Conservation (phyloP, 192 early-diverging fungal genomes). For the Haplosporangium gracile region DNA sequence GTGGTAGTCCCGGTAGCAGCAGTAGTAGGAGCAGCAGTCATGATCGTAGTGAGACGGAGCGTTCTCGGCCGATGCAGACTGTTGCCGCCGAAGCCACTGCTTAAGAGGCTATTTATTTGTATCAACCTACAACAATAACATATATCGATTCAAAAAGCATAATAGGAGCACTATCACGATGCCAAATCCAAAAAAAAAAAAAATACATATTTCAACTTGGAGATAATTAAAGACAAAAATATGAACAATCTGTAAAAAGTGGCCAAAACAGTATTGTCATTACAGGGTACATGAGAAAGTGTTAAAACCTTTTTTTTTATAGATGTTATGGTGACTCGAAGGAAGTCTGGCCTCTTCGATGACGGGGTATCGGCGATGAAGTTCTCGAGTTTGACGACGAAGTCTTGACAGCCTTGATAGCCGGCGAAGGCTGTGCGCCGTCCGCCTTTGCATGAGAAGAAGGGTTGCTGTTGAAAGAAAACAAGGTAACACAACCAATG, state of each 20-base stretch:
- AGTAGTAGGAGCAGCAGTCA: conserved; percentile 34
- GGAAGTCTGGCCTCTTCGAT: conserved; percentile 2
- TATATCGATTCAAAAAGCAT: not conserved
- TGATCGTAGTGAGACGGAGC: conserved; percentile 6
- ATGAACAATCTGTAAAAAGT: not conserved
- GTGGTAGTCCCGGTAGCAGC: conserved; percentile 7
- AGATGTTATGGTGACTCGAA: not conserved
- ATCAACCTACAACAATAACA: not conserved
- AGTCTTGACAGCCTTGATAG: not conserved
- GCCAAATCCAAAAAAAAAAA: too few relatives aligned
- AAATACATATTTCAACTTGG: too few relatives aligned
- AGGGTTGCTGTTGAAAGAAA: conserved; percentile 55
- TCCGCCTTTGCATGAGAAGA: not conserved
- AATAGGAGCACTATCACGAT: too few relatives aligned
- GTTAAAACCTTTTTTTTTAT: too few relatives aligned
- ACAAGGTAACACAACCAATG: conserved; percentile 67
- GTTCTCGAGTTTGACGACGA: not conserved
- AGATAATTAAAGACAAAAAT: not conserved
- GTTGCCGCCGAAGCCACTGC: conserved; percentile 23
- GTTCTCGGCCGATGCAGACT: conserved; percentile 9
- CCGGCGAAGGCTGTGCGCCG: not conserved
- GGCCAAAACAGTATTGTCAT: not conserved
- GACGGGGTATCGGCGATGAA: conserved; percentile 30
- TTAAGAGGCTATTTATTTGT: not conserved
- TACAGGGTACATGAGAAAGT: too few relatives aligned